Evolutionary conservation across 306 rosid species (phyloP).

Genomic region (Castanospermum australe): DNA sequence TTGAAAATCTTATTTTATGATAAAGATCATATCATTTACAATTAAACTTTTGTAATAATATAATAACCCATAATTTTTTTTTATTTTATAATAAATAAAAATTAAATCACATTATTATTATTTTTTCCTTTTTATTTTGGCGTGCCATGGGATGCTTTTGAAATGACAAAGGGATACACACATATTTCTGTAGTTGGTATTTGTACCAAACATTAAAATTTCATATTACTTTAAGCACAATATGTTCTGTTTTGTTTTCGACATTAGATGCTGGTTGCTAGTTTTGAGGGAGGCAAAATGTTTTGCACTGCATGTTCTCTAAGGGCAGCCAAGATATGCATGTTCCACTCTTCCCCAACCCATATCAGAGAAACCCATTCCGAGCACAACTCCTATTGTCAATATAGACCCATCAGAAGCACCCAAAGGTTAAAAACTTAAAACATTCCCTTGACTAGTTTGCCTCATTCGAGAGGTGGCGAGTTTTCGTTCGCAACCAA

Average conservation of each 20-base stretch:
- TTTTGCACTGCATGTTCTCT: slow-evolving; percentile 32
- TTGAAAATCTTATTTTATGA: no score
- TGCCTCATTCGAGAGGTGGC: slow-evolving; percentile 30
- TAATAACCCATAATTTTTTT: no score
- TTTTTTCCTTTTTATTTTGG: no score
- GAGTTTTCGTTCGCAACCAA: slow-evolving; percentile 10
- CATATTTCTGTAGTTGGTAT: slow-evolving; percentile 7
- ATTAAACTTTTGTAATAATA: no score
- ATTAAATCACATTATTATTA: no score
- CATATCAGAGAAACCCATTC: slow-evolving; percentile 54
- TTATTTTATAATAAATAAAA: no score
- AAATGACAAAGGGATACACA: slow-evolving; percentile 25
- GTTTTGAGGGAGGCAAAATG: slow-evolving; percentile 38
- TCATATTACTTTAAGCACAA: neutral
- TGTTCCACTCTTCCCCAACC: slow-evolving; percentile 51
- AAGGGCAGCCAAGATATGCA: slow-evolving; percentile 41
- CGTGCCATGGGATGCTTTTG: neutral
- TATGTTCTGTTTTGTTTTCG: slow-evolving; percentile 19
- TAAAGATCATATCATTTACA: no score
- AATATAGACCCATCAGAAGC: neutral
- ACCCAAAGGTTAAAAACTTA: slow-evolving; percentile 2
- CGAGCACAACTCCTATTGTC: slow-evolving; percentile 41
- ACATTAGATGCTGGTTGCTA: slow-evolving; percentile 19
- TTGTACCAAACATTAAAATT: neutral
- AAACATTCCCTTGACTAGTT: slow-evolving; percentile 34